Conservation (phyloP, 2,329 filamentous ascomycete genomes). For the Alternaria gansuensis region DNA sequence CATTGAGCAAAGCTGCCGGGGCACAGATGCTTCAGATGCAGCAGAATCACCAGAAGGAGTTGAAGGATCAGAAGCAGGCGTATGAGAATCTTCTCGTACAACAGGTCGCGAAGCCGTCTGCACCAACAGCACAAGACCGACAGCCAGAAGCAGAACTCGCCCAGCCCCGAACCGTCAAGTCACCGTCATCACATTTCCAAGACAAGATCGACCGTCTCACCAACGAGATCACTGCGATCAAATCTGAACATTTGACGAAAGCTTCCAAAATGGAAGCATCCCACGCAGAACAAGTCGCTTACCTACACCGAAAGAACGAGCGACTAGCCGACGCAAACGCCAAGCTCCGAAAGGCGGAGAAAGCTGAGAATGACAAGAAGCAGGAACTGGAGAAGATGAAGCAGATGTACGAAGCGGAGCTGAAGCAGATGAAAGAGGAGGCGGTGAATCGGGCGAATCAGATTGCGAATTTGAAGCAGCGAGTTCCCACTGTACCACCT, state of each 20-base stretch:
- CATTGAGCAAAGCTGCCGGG: not conserved
- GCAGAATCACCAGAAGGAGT: conserved; percentile 2
- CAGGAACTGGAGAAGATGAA: conserved; percentile 1
- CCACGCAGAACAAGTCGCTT: not conserved
- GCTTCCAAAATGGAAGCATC: not conserved
- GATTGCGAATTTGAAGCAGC: not conserved
- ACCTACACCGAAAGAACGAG: conserved; percentile 1
- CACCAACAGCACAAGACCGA: not conserved
- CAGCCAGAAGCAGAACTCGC: not conserved
- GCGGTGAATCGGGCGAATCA: not conserved
- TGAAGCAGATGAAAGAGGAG: not conserved
- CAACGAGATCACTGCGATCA: not conserved
- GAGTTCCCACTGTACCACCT: not conserved
- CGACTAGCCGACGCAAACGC: conserved; percentile 2
- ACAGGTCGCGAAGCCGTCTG: not conserved
- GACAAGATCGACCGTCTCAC: not conserved
- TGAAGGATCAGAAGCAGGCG: conserved; percentile 8
- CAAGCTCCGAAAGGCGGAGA: not conserved
- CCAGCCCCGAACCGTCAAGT: not conserved
- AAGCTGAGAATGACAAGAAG: not conserved
- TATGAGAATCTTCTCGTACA: not conserved
- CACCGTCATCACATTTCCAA: not conserved
- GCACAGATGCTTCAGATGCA: conserved; percentile 12
- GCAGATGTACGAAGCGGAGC: not conserved
- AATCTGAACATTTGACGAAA: not conserved